Evolutionary conservation across 345 rosid species (phyloP).

Genomic region (Erysimum cheiranthoides): DNA sequence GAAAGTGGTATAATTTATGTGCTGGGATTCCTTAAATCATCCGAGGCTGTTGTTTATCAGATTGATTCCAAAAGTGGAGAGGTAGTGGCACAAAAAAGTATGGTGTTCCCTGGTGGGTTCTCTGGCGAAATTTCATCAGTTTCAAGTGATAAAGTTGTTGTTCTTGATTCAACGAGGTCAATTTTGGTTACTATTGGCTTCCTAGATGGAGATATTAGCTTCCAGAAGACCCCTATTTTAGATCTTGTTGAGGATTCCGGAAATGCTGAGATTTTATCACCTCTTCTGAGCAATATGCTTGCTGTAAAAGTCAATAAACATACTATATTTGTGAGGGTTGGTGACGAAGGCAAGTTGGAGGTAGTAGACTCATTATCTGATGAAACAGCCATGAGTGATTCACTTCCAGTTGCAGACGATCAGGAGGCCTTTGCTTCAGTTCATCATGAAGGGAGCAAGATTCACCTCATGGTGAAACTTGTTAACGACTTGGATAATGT

Average conservation of each 20-base stretch:
- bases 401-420: constrained; percentile 65
- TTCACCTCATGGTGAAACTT: constrained; percentile 78
- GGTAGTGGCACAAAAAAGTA: constrained; percentile 64
- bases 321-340: constrained; percentile 60
- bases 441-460: constrained; percentile 64
- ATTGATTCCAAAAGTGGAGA: constrained; percentile 77
- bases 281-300: constrained; percentile 63
- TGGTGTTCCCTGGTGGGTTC: constrained; percentile 71
- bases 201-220: constrained; percentile 58
- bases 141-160: constrained; percentile 69
- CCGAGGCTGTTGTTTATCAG: constrained; percentile 66
- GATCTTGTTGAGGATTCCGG: constrained; percentile 64
- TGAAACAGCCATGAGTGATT: constrained; percentile 76
- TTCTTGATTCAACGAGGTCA: constrained; percentile 70
- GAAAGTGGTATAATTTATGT: constrained; percentile 58
- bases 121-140: constrained; percentile 65
- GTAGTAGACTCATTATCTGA: constrained; percentile 62
- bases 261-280: constrained; percentile 59
- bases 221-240: constrained; percentile 61
- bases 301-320: constrained; percentile 54
- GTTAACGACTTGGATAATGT: constrained; percentile 67
- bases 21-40: constrained; percentile 71
- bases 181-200: constrained; percentile 62
- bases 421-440: constrained; percentile 74
- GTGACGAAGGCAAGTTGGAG: constrained; percentile 67